Base-by-base conservation (phyloP, 179 eudicot genomes). In the Beta corolliflora region DNA sequence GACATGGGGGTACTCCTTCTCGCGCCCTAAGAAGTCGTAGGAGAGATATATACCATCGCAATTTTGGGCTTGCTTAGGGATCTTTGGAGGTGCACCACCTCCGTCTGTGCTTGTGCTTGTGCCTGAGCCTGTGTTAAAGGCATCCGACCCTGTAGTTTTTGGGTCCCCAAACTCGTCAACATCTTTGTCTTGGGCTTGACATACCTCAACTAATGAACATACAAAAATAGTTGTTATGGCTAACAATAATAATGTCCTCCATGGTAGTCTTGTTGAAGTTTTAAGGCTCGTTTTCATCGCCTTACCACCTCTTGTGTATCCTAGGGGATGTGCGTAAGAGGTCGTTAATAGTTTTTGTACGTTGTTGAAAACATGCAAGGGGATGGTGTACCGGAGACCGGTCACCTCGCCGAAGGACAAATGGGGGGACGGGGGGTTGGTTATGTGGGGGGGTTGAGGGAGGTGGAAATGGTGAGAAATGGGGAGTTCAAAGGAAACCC, bases 21-120 rank as follows among this genome's bases (percentile, higher is more conserved):
- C 91, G 8, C 98, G 86, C 0, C 90, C 86, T 72, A 87, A 80
- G 79, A 95, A 92, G 56, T 76, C 83, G 81, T 95, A 95, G 2
- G 90, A 54, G 1, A 94, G 61, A 82, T 87, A 95, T 14, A 95
- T 84, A 3, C 99, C 99, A 31, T 92, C 84, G 74, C 99, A 95
- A 45, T 21, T 78, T 77, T 83, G 82, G 25, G 71, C 79, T 29
- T 25, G 50, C 61, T 88, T 88, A 11, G 90, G 89, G 73, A 88
- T 81, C 54, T 80, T 82, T 19, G 74, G 87, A 63, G 81, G 84
- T 11, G 72, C 80, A 5, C 36, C 55, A 3, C 15, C 60, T 10
- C 64, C 82, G 11, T 78, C 74, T n/a, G 75, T 85, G 12, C 80
- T 86, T 14, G 80, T 16, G 52, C 61, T 86, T 14, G 80, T 16